These are phyloP conservation scores for Fusarium begoniae DNA, from an alignment of 2,329 filamentous ascomycete genomes.

Conservation along the genomic window DNA sequence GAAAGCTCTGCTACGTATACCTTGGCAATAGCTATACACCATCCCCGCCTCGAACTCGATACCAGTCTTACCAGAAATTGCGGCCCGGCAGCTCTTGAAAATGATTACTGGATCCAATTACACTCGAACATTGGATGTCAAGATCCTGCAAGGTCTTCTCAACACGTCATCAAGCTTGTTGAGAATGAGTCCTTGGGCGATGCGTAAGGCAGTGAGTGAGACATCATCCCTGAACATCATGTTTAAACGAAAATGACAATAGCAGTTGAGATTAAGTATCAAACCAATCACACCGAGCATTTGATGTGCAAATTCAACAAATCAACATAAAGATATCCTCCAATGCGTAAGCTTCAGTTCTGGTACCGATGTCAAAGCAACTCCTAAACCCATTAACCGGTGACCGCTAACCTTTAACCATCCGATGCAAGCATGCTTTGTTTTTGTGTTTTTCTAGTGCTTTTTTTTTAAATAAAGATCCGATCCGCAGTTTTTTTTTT, in stretches of 20 bases:
- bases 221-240: background rate
- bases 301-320: background rate
- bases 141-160: slow-evolving; percentile 65
- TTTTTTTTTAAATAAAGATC: background rate
- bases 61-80: slow-evolving; percentile 65
- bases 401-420: background rate
- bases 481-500: slow-evolving; percentile 6
- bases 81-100: slow-evolving; percentile 69
- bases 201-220: background rate
- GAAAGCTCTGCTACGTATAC: slow-evolving; percentile 79
- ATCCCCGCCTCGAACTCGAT: background rate
- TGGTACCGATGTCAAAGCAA: slow-evolving; percentile 14
- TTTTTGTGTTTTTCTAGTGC: slow-evolving; percentile 1
- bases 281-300: background rate
- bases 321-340: background rate
- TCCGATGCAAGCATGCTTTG: background rate
- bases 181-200: background rate
- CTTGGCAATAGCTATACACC: slow-evolving; percentile 61
- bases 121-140: slow-evolving; percentile 54
- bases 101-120: slow-evolving; percentile 79
- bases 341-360: background rate
- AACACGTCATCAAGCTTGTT: slow-evolving; percentile 68
- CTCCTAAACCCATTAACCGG: slow-evolving; percentile 17
- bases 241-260: background rate
- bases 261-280: background rate